Evolutionary conservation across 306 rosid genomes (phyloP), one percentile per base, ranked within the genome.

Genomic region (Styphnolobium japonicum): DNA sequence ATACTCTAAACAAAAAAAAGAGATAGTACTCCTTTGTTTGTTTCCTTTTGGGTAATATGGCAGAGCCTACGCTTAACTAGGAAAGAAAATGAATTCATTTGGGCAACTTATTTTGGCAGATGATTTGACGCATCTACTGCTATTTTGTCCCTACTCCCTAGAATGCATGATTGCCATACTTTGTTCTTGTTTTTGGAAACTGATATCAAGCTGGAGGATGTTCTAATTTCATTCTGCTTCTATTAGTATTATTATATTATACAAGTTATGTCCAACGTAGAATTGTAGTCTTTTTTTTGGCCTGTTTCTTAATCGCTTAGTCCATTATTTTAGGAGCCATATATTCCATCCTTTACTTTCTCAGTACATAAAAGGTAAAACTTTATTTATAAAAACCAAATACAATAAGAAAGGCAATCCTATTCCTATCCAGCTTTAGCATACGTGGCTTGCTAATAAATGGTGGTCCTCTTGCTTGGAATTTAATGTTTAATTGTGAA

Each of bases 161-260:
- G 58, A 6, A 58, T 55, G 23, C 69, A 10, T 29, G 63, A 51
- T 58, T 71, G 21, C 14, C 48, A 37, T 36, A 23, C 14, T 79
- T 75, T 33, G 16, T 58, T 82, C 23, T 80, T 78, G 67, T 31
- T 76, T 73, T 25, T 70, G 64, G 60, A 57, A 80, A 72, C 48
- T 63, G 2, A 39, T 72, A 33, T 39, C 37, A 11, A 37, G 68
- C 72, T 65, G 75, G 53, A 23, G 2, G n/a, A 8, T 39, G 4
- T 23, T 15, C 18, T 79, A 31, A 40, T 52, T 63, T 33, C 48
- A 6, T 76, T 65, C 51, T 77, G 68, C 23, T 76, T 60, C 5
- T 37, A 8, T 4, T 4, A 1, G 39, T 22, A 34, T 80, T 48
- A 46, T 23, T 46, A 33, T 43, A 68, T 33, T 18, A 15, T 34